Evolutionary conservation across 2,329 filamentous ascomycete genomes (phyloP).

Genomic region (Aureobasidium leucospermi): DNA sequence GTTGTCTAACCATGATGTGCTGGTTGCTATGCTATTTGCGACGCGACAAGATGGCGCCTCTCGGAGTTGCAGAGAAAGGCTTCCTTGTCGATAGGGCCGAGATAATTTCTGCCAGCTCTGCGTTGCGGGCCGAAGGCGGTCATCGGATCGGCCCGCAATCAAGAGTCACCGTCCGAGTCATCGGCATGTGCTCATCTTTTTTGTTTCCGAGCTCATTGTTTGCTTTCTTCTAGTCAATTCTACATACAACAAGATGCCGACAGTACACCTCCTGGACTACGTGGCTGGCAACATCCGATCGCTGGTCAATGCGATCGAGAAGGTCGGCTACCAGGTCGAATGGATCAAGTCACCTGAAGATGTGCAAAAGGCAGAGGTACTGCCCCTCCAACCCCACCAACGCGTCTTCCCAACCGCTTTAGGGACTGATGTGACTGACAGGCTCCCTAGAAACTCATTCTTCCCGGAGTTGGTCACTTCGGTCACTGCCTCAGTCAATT

Average conservation of each 20-base stretch:
- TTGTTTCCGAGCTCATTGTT: not conserved
- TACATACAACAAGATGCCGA: slow-evolving; percentile 51
- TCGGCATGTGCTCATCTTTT: slow-evolving; percentile 2
- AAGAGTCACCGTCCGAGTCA: not conserved
- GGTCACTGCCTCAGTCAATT: slow-evolving; percentile 90
- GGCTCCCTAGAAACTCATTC: slow-evolving; percentile 68
- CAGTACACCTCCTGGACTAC: slow-evolving; percentile 76
- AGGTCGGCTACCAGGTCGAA: slow-evolving; percentile 84
- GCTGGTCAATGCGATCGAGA: slow-evolving; percentile 95
- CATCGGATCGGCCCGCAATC: not conserved
- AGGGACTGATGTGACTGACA: slow-evolving; percentile 21
- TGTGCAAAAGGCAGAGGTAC: slow-evolving; percentile 74
- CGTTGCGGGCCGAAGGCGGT: slow-evolving; percentile 1
- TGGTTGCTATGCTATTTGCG: not conserved
- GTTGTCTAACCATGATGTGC: slow-evolving; percentile 78
- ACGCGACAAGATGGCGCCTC: not conserved
- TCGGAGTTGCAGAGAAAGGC: not conserved
- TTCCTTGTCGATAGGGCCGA: slow-evolving; percentile 3
- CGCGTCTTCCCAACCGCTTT: not conserved
- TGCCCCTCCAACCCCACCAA: not conserved
- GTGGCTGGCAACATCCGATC: slow-evolving; percentile 95
- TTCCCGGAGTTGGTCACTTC: slow-evolving; percentile 95
- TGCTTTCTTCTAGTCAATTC: not conserved
- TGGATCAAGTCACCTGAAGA: slow-evolving; percentile 85
- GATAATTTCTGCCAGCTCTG: not conserved